Evolutionary conservation across 2,329 filamentous ascomycete species (phyloP), one percentile per base, ranked within the genome.

Genomic region (Furcasterigmium furcatum): DNA sequence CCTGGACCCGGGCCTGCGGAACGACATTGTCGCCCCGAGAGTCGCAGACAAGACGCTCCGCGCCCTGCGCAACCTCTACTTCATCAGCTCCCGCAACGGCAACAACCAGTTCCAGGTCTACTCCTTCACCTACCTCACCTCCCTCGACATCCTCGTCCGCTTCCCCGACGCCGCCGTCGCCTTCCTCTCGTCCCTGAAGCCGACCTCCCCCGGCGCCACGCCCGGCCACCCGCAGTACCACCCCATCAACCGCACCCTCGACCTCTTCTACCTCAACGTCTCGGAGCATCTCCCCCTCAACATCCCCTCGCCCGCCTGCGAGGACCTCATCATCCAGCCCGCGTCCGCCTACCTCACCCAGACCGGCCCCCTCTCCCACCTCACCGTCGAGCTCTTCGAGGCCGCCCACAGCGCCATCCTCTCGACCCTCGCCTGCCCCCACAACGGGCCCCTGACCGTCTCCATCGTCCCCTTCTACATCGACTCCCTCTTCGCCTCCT

Each of bases 221-320:
- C 79, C 85, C 1, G 66, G 70, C 6, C 79, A 86, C 52, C 82
- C 85, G 5, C 47, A n/a, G 34, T 54, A 9, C 58, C 55, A 59
- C 53, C 21, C 60, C 59, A 43, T 70, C 2, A 80, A 89, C 54
- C 77, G 87, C 46, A 85, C 79, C 16, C 71, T 92, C n/a, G 87
- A 94, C 59, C 77, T 95, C 14, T 96, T 89, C 70, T 95, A 95
- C 66, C 78, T 96, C 51, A 94, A 95, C 59, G 80, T 85, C 0
- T 85, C 88, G 3, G 91, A 96, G 62, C 88, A 95, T 62, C 83
- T 96, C 49, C 84, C 89, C 0, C 72, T 91, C 9, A 70, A 81
- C 3, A 66, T 96, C 2, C 72, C 87, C 0, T 76, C 86, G 1
- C 68, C 76, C 4, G 76, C 80, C 3, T 89, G 84, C 56, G 88